Conservation (phyloP, 2,329 filamentous ascomycete species). For the Diaporthe sp. region DNA sequence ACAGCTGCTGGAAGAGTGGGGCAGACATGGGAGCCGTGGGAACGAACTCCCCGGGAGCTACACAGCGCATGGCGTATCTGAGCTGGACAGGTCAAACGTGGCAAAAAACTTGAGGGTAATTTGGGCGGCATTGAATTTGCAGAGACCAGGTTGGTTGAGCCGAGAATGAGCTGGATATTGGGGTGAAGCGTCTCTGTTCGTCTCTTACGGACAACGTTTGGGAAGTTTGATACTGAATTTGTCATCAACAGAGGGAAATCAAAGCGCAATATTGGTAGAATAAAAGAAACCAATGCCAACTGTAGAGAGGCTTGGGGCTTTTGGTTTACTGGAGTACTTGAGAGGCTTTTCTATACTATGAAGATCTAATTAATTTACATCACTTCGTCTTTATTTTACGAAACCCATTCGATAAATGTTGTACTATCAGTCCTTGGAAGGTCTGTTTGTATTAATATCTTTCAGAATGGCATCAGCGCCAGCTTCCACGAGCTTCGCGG, state of each 20-base stretch:
- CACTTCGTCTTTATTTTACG: too few species aligned
- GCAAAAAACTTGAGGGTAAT: background rate
- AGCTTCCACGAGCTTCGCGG: background rate
- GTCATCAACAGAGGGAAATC: too few species aligned
- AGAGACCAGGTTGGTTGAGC: too few species aligned
- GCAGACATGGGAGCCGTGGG: background rate
- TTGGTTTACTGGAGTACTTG: background rate
- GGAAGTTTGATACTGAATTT: too few species aligned
- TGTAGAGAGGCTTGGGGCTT: too few species aligned
- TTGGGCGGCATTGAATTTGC: too few species aligned
- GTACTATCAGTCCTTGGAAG: background rate
- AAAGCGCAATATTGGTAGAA: too few species aligned
- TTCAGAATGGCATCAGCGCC: background rate
- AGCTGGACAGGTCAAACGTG: background rate
- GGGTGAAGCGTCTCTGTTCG: too few species aligned
- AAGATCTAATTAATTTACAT: too few species aligned
- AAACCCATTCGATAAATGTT: background rate
- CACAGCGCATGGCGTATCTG: background rate
- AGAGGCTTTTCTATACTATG: background rate
- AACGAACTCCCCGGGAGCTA: background rate
- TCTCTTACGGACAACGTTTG: too few species aligned
- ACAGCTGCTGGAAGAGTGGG: constrained; percentile 6
- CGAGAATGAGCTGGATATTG: too few species aligned
- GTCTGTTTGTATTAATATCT: background rate
- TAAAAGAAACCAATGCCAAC: too few species aligned